A percentile compares a stretch with the other conserved stretches of the same genome.
Evolutionary conservation across 2,329 filamentous ascomycete genomes (phyloP).

Genomic region (Exophiala bonariae): DNA sequence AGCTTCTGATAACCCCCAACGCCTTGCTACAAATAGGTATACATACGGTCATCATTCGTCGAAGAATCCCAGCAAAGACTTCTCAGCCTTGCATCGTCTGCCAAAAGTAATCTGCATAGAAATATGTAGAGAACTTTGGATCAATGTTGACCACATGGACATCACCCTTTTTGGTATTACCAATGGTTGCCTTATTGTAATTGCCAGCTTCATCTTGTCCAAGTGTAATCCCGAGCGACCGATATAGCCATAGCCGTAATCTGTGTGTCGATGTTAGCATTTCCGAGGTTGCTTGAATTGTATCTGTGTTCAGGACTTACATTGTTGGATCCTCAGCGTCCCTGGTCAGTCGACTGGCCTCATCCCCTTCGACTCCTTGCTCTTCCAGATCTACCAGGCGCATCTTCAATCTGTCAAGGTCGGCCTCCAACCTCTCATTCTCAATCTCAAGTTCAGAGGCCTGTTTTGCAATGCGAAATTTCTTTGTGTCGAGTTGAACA

Average conservation of each 20-base stretch:
- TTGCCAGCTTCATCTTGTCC: conserved; percentile 78
- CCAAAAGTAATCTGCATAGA: conserved; percentile 97
- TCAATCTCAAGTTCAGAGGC: conserved; percentile 89
- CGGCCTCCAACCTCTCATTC: conserved; percentile 81
- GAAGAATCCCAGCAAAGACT: background rate
- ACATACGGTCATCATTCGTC: background rate
- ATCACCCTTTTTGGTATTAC: conserved; percentile 83
- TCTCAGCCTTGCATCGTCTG: conserved; percentile 65
- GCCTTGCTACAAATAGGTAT: conserved; percentile 5
- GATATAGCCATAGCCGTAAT: conserved; percentile 84
- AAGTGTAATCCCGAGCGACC: conserved; percentile 85
- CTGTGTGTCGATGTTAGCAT: conserved; percentile 36
- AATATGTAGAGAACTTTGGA: conserved; percentile 84
- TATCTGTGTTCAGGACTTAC: conserved; percentile 18
- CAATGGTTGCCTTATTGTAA: conserved; percentile 80
- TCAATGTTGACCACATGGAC: conserved; percentile 95
- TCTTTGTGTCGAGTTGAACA: conserved; percentile 83
- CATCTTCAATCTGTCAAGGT: conserved; percentile 72
- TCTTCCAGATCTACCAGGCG: conserved; percentile 79
- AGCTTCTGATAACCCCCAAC: conserved; percentile 1
- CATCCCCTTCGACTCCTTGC: conserved; percentile 78
- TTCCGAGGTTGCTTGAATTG: background rate
- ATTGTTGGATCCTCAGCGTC: conserved; percentile 52
- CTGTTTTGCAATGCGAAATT: conserved; percentile 92
- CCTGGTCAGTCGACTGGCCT: conserved; percentile 51